Evolutionary conservation across 148 eudicot species (phyloP), one percentile per base, ranked within the genome.

Genomic region (Vaccinium myrtillus): DNA sequence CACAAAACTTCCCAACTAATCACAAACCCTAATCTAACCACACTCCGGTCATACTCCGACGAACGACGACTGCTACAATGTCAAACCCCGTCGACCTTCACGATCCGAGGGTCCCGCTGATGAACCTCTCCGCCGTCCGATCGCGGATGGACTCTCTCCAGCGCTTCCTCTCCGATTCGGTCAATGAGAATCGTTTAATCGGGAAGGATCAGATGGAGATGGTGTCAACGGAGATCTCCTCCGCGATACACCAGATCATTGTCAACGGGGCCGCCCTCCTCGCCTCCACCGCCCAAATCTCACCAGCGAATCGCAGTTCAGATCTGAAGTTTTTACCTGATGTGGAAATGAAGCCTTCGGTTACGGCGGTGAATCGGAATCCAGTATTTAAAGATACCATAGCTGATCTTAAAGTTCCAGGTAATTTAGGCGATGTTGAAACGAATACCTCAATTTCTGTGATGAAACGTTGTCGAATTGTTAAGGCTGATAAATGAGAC

Each of bases 251-350:
- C 77, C 89, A 90, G 55, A 83, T 87, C 80, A 89, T 95, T 85
- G 86, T 93, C 85, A 94, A 92, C 88, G 95, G 89, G 82, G 86
- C 95, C 65, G 91, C 97, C 79, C 91, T 95, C 16, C 83, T 95
- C 50, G 54, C 97, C 78, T 73, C 51, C 85, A 43, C 59, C n/a
- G 46, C 30, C 83, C 50, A 69, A 36, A 53, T 16, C 69, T 19
- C 80, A 73, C n/a, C 71, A 15, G 43, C 77, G 56, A 55, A 25
- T 58, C 39, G 21, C 54, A 16, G 43, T 46, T 13, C 75, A 23
- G 80, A 84, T 80, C 75, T 67, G 70, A 71, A 55, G 23, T 36
- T 55, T 43, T 58, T 74, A 15, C 36, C 43, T 18, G 43, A 30
- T 70, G 75, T 11, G 13, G 46, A 70, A 13, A 2, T 36, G 46